Evolutionary conservation across 179 eudicot genomes (phyloP), one percentile per base, ranked within the genome.

Genomic region (Nepenthes alata): DNA sequence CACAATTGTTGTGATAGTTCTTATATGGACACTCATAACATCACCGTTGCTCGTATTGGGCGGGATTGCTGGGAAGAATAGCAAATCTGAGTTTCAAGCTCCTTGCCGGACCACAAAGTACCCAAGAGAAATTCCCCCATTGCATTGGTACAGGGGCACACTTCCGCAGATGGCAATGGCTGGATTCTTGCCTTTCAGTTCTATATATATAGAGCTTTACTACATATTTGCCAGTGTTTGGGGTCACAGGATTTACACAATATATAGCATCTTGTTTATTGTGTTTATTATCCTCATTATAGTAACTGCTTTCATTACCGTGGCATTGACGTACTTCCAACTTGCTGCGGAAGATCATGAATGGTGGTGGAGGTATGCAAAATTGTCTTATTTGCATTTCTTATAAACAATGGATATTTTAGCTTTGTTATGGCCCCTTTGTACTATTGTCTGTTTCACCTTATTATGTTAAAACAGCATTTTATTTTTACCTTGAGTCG

Each of bases 111-210:
- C 55, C 2, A 52, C 55, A 13, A 52, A 52, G 55, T 52, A 52
- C 16, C 55, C 55, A 1, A 52, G 55, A 52, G 55, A 52, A 52
- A 52, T 52, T 52, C 55, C 55, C 55, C 55, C 55, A 52, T 16
- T 52, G 5, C 55, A 13, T 52, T 52, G 55, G 55, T 52, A 52
- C 55, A 13, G 55, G 6, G 16, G 55, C 1, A 14, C 55, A 13
- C 55, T 52, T 52, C 55, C 55, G 5, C 55, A 52, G 16, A 52
- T 52, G 55, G 55, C 55, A 52, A 52, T 52, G 55, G 55, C 55
- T 52, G 55, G 55, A 52, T 52, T 52, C 55, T n/a, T 52, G 55
- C 55, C 55, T 12, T 52, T 52, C 55, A 52, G 55, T 52, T 13
- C 55, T 52, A 52, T 52, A 11, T 52, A 52, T 16, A 52, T 52